Evolutionary conservation across 148 eudicot genomes (phyloP), one percentile per base, ranked within the genome.

Genomic region (Cornus kousa): DNA sequence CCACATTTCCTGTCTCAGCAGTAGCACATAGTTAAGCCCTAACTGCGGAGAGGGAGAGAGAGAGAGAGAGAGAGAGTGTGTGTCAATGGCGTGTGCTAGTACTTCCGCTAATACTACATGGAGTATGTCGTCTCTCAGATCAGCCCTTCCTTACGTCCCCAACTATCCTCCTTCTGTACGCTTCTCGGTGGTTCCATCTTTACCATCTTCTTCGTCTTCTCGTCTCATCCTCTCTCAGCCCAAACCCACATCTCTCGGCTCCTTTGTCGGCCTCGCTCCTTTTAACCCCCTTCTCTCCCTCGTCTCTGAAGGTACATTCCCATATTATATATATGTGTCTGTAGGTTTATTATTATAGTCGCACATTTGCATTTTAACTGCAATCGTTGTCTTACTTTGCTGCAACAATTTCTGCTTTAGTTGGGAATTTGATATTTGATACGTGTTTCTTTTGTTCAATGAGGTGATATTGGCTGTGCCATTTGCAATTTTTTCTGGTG

Each of bases 191-290:
- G 79, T 68, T 50, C 84, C 86, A 62, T 40, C 73, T 77, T 80
- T 37, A 12, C 73, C 31, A 23, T 74, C 80, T 68, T 68, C 78
- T 10, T 55, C 81, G 6, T 75, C 82, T 35, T 5, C 37, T 35
- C 37, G 37, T 35, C 37, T 35, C 37, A 35, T 2, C 3, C 37
- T 84, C 62, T 73, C 90, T 31, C 78, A 71, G 6, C 76, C 82
- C 19, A 76, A 67, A 53, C 79, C 87, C 69, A 84, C 79, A 75
- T 73, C 86, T 73, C 79, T 85, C 67, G 84, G 78, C 37, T 79
- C 85, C 16, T 89, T 80, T 83, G 81, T 79, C 78, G 94, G 93
- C 24, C 87, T 92, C 71, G 89, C 82, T 81, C 87, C 97, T 70
- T 76, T 88, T 20, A 68, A 83, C 71, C 92, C 97, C 10, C 89